These are phyloP conservation scores for Neurospora tetrasperma DNA, from an alignment of 495 filamentous ascomycete genomes.

Conservation along the genomic window DNA sequence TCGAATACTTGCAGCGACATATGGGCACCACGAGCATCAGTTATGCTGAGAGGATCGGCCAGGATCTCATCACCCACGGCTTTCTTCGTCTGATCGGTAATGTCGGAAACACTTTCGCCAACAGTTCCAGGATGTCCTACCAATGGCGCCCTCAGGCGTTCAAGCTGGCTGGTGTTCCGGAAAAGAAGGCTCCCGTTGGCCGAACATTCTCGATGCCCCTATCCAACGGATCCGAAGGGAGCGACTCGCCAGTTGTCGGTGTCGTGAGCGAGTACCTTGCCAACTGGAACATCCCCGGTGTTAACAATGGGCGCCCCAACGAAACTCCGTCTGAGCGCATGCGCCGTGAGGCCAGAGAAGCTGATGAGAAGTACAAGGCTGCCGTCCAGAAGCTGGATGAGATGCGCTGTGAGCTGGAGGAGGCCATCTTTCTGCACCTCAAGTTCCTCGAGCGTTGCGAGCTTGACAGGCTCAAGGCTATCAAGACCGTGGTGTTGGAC, in stretches of 20 bases:
- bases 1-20: constrained; percentile 84
- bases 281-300: constrained; percentile 65
- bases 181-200: constrained; percentile 65
- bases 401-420: constrained; percentile 86
- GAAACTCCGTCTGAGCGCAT: constrained; percentile 82
- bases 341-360: constrained; percentile 78
- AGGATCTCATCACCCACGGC: constrained; percentile 79
- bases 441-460: constrained; percentile 98
- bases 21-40: constrained; percentile 74
- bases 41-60: constrained; percentile 86
- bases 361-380: constrained; percentile 88
- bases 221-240: constrained; percentile 40
- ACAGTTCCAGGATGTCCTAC: constrained; percentile 93
- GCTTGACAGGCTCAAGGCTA: constrained; percentile 88
- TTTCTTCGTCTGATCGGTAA: constrained; percentile 87
- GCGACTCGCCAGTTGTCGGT: constrained; percentile 62
- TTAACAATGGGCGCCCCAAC: constrained; percentile 74
- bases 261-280: constrained; percentile 79
- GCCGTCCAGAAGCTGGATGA: constrained; percentile 75
- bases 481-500: constrained; percentile 94
- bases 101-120: constrained; percentile 91
- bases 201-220: constrained; percentile 56
- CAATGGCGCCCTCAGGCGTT: constrained; percentile 94
- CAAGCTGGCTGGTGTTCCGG: constrained; percentile 73
- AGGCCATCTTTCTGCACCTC: constrained; percentile 83